Percentiles rank a stretch among this genome's conserved stretches.
These are phyloP conservation scores for Pittosporum tobira DNA, from an alignment of 129 eudicot species.

Conservation along the genomic window DNA sequence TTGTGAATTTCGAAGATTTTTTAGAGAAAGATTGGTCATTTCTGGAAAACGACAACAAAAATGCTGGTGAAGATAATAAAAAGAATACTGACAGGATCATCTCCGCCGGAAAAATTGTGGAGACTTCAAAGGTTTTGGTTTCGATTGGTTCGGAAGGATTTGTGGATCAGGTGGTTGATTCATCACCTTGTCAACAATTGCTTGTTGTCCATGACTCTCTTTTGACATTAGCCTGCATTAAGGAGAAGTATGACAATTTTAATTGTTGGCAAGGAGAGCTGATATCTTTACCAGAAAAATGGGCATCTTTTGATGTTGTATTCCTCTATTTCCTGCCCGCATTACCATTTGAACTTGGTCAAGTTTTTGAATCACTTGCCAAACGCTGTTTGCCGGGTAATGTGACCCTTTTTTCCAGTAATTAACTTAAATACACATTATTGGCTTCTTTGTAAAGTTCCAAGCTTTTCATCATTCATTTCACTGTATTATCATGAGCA, in stretches of 20 bases:
- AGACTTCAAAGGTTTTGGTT: slow-evolving; percentile 50
- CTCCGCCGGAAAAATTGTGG: too few relatives aligned
- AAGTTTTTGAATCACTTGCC: slow-evolving; percentile 52
- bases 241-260: slow-evolving; percentile 61
- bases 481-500: too few relatives aligned
- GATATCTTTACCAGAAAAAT: slow-evolving; percentile 61
- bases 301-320: slow-evolving; percentile 75
- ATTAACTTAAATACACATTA: too few relatives aligned
- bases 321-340: slow-evolving; percentile 79
- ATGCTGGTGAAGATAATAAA: slow-evolving; percentile 30
- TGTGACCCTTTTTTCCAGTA: too few relatives aligned
- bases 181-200: slow-evolving; percentile 43
- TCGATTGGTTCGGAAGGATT: slow-evolving; percentile 71
- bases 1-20: slow-evolving; percentile 51
- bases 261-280: slow-evolving; percentile 85
- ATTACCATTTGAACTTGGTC: slow-evolving; percentile 55
- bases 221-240: slow-evolving; percentile 57
- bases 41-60: slow-evolving; percentile 44
- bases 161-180: slow-evolving; percentile 51
- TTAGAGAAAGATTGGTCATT: slow-evolving; percentile 90
- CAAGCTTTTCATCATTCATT: too few relatives aligned
- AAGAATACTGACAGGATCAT: slow-evolving; percentile 33
- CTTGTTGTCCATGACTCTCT: slow-evolving; percentile 82
- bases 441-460: too few relatives aligned
- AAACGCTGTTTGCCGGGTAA: slow-evolving; percentile 59